Evolutionary conservation across 2,329 filamentous ascomycete species (phyloP), one percentile per base, ranked within the genome.

Genomic region (Nemania bipapillata): DNA sequence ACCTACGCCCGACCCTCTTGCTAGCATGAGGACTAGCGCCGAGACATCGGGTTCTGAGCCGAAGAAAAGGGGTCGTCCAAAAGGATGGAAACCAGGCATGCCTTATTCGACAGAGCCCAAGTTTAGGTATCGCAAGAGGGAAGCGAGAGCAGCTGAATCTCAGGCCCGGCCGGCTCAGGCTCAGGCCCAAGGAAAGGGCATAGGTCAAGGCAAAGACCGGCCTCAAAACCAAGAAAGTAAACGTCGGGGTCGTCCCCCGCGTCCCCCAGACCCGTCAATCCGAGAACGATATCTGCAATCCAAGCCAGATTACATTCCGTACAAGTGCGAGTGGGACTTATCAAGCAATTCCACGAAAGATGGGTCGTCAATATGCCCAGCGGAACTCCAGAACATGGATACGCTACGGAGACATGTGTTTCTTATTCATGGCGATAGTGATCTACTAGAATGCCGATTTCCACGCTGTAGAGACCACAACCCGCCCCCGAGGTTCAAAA

Each of bases 341-440:
- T 64, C 70, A 26, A 15, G 79, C 24, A 80, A 47, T 8, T 11
- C 67, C 8, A 22, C 57, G 11, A 62, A 67, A 32, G 17, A 49
- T 20, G 30, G 62, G 22, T 62, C 37, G 30, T 22, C 80, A 20
- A 49, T 68, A 0, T 91, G 89, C 74, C 83, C 81, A 32, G 88
- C 88, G 3, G 86, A 90, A 77, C 80, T 91, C 53, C 87, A 90
- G 58, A 91, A 91, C 73, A 77, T 89, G 65, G 85, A 86, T 12
- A 90, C 87, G 9, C 76, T 91, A 47, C 81, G 85, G 26, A 80
- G 79, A 63, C 89, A 91, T 70, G 78, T 90, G 15, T 74, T 78
- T 20, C 72, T 82, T 15, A 81, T 89, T 2, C 89, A 91, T 74
- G 80, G 64, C 32, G 68, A 72, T 22, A 59, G 63, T 4, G 68